phyloP scores from a whole-genome alignment of 2,329 filamentous ascomycete species.

The Fonsecaea pedrosoi region DNA sequence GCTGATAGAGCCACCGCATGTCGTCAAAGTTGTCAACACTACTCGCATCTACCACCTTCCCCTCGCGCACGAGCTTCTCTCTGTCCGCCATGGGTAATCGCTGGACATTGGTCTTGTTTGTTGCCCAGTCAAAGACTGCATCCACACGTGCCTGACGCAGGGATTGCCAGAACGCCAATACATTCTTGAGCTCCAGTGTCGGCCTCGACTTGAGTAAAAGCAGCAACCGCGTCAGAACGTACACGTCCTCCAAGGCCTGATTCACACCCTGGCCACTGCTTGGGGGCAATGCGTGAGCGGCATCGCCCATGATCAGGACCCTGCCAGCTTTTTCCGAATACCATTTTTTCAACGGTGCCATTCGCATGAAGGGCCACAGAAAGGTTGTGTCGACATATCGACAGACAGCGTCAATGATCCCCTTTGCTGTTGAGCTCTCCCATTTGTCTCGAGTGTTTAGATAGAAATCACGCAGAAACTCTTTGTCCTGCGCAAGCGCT shows the following conservation, averaged over 20 bases:
- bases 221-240: slow-evolving; percentile 55
- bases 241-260: slow-evolving; percentile 63
- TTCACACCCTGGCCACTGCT: slow-evolving; percentile 61
- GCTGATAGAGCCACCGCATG: slow-evolving; percentile 54
- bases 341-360: slow-evolving; percentile 57
- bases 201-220: slow-evolving; percentile 46
- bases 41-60: slow-evolving; percentile 24
- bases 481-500: slow-evolving; percentile 43
- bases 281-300: slow-evolving; percentile 63
- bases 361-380: slow-evolving; percentile 58
- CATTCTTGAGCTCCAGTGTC: slow-evolving; percentile 37
- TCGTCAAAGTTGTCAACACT: slow-evolving; percentile 45
- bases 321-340: slow-evolving; percentile 55
- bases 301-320: slow-evolving; percentile 63
- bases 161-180: slow-evolving; percentile 55
- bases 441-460: slow-evolving; percentile 32
- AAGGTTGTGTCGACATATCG: slow-evolving; percentile 34
- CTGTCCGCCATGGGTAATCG: slow-evolving; percentile 49
- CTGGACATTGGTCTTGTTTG: slow-evolving; percentile 54
- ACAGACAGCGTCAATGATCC: slow-evolving; percentile 44
- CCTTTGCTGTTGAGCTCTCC: slow-evolving; percentile 45
- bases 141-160: slow-evolving; percentile 58
- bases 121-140: slow-evolving; percentile 56
- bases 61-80: slow-evolving; percentile 26
- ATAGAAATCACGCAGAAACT: slow-evolving; percentile 32